phyloP scores from a whole-genome alignment of 441 rosid species.

The Aleurites moluccanus region DNA sequence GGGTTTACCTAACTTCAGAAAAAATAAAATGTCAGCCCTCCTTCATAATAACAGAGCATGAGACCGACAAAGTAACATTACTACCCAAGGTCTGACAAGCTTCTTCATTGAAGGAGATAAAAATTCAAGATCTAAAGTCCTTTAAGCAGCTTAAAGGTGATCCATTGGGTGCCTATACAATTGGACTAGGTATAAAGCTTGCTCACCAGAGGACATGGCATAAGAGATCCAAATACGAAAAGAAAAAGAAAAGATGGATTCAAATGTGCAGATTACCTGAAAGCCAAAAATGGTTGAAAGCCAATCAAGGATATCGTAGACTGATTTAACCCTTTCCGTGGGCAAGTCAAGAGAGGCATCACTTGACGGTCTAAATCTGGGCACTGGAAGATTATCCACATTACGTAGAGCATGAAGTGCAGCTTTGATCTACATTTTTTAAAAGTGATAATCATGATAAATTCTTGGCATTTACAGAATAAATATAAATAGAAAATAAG shows the following conservation, averaged over 20 bases:
- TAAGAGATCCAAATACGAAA: constrained; percentile 15
- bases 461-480: constrained; percentile 21
- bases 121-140: constrained; percentile 3
- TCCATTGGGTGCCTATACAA: background rate
- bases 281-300: constrained; percentile 90
- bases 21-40: background rate
- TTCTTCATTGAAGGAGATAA: background rate
- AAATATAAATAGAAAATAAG: constrained; percentile 12
- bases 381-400: constrained; percentile 68
- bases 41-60: background rate
- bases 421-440: constrained; percentile 66
- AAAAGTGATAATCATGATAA: constrained; percentile 20
- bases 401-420: constrained; percentile 68
- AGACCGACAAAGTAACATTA: background rate
- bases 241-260: constrained; percentile 8
- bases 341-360: constrained; percentile 34
- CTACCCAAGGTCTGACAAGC: background rate
- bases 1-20: constrained; percentile 10
- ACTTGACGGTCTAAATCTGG: constrained; percentile 31
- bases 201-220: constrained; percentile 8
- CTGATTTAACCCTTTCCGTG: constrained; percentile 46
- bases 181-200: background rate
- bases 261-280: constrained; percentile 58
- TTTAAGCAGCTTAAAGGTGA: constrained; percentile 1
- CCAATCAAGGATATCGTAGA: constrained; percentile 87